A percentile compares a stretch with the other conserved stretches of the same genome.
Evolutionary conservation across 164 flowering plant species (phyloP).

Genomic region (Litsea cubeba): DNA sequence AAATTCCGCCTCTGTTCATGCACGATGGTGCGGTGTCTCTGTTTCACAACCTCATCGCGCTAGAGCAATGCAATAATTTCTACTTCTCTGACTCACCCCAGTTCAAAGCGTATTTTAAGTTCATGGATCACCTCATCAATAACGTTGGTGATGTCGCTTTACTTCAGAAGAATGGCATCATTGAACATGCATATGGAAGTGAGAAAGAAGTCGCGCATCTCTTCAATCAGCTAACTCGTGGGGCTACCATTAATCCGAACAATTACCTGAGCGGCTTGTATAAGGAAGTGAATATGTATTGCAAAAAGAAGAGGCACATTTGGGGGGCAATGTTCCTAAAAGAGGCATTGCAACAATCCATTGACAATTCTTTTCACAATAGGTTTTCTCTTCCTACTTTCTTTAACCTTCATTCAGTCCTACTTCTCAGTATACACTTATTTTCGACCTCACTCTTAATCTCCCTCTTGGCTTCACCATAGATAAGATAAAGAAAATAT

Average conservation of each 20-base stretch:
- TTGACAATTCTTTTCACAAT: conserved; percentile 21
- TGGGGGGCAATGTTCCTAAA: conserved; percentile 18
- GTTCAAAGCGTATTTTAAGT: background rate
- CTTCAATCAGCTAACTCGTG: conserved; percentile 23
- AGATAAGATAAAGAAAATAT: no score
- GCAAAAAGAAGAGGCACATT: conserved; percentile 10
- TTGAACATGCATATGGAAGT: background rate
- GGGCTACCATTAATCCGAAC: conserved; percentile 13
- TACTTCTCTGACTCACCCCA: background rate
- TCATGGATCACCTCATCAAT: background rate
- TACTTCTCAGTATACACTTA: conserved; percentile 10
- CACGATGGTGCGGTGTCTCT: background rate
- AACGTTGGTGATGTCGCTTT: background rate
- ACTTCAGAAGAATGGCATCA: background rate
- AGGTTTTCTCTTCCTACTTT: conserved; percentile 18
- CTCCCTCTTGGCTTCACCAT: no score
- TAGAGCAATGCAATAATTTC: conserved; percentile 7
- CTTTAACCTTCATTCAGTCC: conserved; percentile 21
- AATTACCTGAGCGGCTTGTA: conserved; percentile 15
- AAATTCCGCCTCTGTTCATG: background rate
- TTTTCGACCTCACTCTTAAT: conserved; percentile 2
- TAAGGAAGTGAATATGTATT: conserved; percentile 8
- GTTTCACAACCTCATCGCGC: background rate
- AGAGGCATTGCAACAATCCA: conserved; percentile 25
- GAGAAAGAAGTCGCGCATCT: conserved; percentile 11